Base-by-base conservation (phyloP, 352 stramenopile species). In the Phytophthora citricola region DNA sequence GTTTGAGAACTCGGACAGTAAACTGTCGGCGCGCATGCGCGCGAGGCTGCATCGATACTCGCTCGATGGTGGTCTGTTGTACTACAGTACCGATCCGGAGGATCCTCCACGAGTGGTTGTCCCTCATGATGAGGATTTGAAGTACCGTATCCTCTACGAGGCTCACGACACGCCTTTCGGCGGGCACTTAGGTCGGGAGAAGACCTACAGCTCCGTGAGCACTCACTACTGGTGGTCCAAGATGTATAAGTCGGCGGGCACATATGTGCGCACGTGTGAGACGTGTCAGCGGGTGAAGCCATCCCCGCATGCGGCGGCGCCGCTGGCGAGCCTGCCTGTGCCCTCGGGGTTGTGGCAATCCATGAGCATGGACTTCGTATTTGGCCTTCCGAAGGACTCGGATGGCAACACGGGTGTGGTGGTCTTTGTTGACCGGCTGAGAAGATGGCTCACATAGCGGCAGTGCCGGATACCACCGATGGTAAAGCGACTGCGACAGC, bases 221-320 rank as follows among this genome's bases (percentile, higher is more conserved):
- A 1, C 1, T 1, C 22, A 3, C 0, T 77, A 67, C 34, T 71
- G 60, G 56, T 63, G 64, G 54, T 32, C 62, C 22, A 47, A 71
- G 3, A 41, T 71, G 41, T 75, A 70, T 26, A 70, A 69, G 34
- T 77, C 59, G 69, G 40, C 59, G 0, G 50, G 38, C 7, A 53
- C 44, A 5, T 71, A 70, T 11, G 57, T 65, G 2, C n/a, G 47
- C 3, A 52, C 51, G 17, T 63, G 65, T 46, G 43, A 20, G 17
- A 20, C 17, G 17, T 20, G 17, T 20, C 17, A 61, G 51, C 12
- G 51, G 38, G 8, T 26, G 14, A 58, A 58, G 4, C 15, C 51
- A 5, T 9, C 27, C 1, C 54, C 62, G 29, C 38, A 60, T 45
- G 31, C 14, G 15, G 12, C 46, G 7, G 46, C 46, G n/a, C 46